Conservation (phyloP, 2,329 filamentous ascomycete genomes). For the Colletotrichum lindemuthianum region DNA sequence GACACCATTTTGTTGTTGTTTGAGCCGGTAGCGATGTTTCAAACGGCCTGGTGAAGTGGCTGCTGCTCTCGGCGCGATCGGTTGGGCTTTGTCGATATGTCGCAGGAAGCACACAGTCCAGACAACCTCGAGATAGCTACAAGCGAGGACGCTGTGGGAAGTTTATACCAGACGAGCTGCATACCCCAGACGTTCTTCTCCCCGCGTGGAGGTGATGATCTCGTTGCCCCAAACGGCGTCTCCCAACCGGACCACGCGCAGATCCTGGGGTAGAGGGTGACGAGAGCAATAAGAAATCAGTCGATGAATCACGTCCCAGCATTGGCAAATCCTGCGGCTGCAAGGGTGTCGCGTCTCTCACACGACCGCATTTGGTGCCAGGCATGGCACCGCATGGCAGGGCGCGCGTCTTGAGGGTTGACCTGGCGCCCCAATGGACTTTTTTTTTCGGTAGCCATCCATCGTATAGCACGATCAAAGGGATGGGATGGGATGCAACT, state of each 20-base stretch:
- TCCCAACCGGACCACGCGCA: not conserved
- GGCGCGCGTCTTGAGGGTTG: not conserved
- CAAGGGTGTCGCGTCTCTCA: not conserved
- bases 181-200: no score
- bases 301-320: constrained; percentile 4
- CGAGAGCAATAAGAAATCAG: constrained; percentile 1
- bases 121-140: no score
- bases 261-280: constrained; percentile 1
- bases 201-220: no score
- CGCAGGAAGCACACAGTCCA: no score
- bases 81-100: no score
- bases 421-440: constrained; percentile 12
- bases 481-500: not conserved
- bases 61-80: no score
- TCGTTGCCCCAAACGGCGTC: not conserved
- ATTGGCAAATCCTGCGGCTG: constrained; percentile 1
- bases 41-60: not conserved
- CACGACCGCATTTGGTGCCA: not conserved
- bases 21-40: not conserved
- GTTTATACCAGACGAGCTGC: no score
- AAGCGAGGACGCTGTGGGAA: no score
- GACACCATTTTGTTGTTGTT: constrained; percentile 19
- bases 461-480: constrained; percentile 12
- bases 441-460: not conserved
- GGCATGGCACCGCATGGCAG: not conserved